These are phyloP conservation scores for Orbilia ellipsospora DNA, from an alignment of 2,329 filamentous ascomycete species.

Conservation along the genomic window DNA sequence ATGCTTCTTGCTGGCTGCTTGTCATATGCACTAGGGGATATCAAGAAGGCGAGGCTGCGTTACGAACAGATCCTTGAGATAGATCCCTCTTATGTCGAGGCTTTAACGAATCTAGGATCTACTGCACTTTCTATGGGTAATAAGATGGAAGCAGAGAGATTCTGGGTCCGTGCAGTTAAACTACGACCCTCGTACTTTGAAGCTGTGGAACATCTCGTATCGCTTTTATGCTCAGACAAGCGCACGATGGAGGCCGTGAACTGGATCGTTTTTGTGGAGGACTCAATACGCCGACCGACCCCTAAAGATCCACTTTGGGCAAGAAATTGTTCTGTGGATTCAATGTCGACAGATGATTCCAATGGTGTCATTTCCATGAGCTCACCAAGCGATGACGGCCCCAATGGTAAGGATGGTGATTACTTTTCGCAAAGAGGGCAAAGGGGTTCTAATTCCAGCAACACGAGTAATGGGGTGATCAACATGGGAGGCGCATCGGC, in stretches of 20 bases:
- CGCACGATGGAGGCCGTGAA: conserved; percentile 85
- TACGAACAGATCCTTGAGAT: conserved; percentile 69
- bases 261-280: conserved; percentile 86
- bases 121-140: conserved; percentile 85
- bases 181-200: conserved; percentile 89
- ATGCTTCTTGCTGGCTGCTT: conserved; percentile 91
- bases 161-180: conserved; percentile 87
- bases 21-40: conserved; percentile 71
- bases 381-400: conserved; percentile 32
- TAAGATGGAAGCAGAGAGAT: conserved; percentile 82
- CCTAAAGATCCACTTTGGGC: conserved; percentile 60
- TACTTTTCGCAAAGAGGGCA: conserved; percentile 23
- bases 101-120: conserved; percentile 90
- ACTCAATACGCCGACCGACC: conserved; percentile 70
- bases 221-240: conserved; percentile 82
- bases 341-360: conserved; percentile 53
- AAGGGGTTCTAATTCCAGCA: conserved; percentile 27
- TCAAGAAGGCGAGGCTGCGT: conserved; percentile 65
- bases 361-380: conserved; percentile 54
- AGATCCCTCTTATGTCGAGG: conserved; percentile 74
- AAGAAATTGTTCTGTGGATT: conserved; percentile 48
- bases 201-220: conserved; percentile 92
- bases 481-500: conserved; percentile 27
- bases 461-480: conserved; percentile 22
- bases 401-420: conserved; percentile 34